These are phyloP conservation scores for Trypanosoma platydactyli DNA, from an alignment of 208 protist species.

Conservation along the genomic window DNA sequence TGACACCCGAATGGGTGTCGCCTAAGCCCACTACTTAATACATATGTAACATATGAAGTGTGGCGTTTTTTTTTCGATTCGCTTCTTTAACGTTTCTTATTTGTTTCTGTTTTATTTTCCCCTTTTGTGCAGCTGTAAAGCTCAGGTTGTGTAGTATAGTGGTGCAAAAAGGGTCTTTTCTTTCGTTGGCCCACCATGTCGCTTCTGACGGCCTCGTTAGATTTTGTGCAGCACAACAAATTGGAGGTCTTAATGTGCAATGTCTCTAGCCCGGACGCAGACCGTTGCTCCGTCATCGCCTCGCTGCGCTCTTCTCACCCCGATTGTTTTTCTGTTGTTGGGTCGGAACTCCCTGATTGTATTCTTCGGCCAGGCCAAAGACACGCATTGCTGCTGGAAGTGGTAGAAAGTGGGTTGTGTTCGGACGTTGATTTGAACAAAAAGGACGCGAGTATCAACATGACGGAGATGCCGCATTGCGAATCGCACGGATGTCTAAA, in stretches of 20 bases:
- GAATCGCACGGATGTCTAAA: too few species aligned
- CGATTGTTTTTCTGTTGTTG: conserved; percentile 41
- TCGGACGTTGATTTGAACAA: too few species aligned
- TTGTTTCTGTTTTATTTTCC: background rate
- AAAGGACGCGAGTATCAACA: too few species aligned
- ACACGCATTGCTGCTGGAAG: conserved; percentile 30
- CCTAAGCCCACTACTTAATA: too few species aligned
- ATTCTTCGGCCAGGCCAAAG: conserved; percentile 53
- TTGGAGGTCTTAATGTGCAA: conserved; percentile 13
- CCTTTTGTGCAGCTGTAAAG: background rate
- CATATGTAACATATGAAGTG: too few species aligned
- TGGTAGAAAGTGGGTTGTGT: conserved; percentile 1
- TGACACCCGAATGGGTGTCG: too few species aligned
- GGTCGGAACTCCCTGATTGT: conserved; percentile 43
- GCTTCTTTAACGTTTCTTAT: conserved; percentile 6
- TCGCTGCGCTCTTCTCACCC: conserved; percentile 70
- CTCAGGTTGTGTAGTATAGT: background rate
- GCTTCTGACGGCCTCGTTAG: background rate
- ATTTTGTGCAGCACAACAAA: background rate
- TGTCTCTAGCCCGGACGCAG: background rate
- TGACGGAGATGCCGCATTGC: too few species aligned
- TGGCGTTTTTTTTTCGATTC: too few species aligned
- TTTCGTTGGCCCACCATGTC: background rate
- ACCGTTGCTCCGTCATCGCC: conserved; percentile 43
- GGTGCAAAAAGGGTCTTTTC: background rate